Evolutionary conservation across 805 yeast species (phyloP), one percentile per base, ranked within the genome.

Genomic region (Yamadazyma sp.): DNA sequence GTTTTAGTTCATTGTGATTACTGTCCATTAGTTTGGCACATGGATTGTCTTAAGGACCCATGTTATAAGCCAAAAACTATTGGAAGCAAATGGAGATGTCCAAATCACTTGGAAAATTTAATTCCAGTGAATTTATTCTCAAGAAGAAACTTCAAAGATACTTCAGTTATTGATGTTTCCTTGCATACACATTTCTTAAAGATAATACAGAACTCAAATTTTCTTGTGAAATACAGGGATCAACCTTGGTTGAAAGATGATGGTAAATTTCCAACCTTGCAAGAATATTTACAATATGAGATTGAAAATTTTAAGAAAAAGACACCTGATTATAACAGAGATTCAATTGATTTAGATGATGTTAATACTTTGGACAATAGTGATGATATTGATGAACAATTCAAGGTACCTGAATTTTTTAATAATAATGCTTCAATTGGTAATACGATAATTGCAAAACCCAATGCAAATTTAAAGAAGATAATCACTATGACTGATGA

Each of bases 51-150:
- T 11, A 69, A 73, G 33, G 84, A 86, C 1, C 95, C 96, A 1
- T 62, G 86, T 47, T 70, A 86, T 11, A 68, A 82, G 5, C 76
- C 82, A 13, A 86, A 86, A 49, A 78, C 82, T 26, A 54, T 85
- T 28, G 94, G 93, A 2, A 69, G 70, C 29, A 85, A 81, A 56
- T 91, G 96, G 98, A 80, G 76, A 62, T 93, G 96, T 58, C 98
- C 96, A 2, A 82, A 84, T 47, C 97, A 87, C 61, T 76, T 78
- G 14, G 83, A 74, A 30, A 65, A 59, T 27, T 56, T 75, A 15
- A 43, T 70, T n/a, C 69, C 69, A 20, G 46, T 66, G 10, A 61
- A 69, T 37, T 43, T 62, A 38, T 47, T 45, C 33, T 53, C 52
- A 20, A 48, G 58, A 34, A 61, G 87, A 33, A 65, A 71, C 50